Conservation (phyloP, 805 yeast genomes). For the Candida stauntonica region DNA sequence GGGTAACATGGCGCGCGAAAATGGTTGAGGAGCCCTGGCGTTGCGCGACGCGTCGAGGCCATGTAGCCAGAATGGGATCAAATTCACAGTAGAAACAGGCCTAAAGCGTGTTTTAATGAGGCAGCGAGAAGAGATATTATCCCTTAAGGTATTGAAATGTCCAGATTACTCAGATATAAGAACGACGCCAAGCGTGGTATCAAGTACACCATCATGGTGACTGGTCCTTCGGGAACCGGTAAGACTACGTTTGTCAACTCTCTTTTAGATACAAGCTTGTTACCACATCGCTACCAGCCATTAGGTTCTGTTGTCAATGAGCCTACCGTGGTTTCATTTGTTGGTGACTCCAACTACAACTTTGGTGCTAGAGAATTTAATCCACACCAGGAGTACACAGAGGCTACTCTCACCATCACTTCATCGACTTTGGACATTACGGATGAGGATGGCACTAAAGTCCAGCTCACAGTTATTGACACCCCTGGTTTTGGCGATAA, state of each 20-base stretch:
- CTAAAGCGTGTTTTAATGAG: background rate
- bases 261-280: slow-evolving; percentile 54
- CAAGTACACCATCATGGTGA: slow-evolving; percentile 67
- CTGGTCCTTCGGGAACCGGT: slow-evolving; percentile 74
- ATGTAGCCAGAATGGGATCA: too few relatives aligned
- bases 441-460: slow-evolving; percentile 56
- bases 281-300: slow-evolving; percentile 54
- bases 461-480: slow-evolving; percentile 59
- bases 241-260: slow-evolving; percentile 73
- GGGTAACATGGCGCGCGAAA: too few relatives aligned
- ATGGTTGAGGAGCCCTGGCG: slow-evolving; percentile 1
- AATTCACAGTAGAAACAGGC: slow-evolving; percentile 2
- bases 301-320: slow-evolving; percentile 27
- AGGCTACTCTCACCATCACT: slow-evolving; percentile 74
- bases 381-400: slow-evolving; percentile 52
- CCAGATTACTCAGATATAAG: slow-evolving; percentile 37
- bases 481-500: slow-evolving; percentile 78
- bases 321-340: slow-evolving; percentile 21
- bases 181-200: slow-evolving; percentile 71
- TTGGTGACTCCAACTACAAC: slow-evolving; percentile 35
- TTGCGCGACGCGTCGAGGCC: slow-evolving; percentile 1
- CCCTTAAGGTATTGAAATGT: too few relatives aligned
- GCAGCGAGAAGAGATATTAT: too few relatives aligned
- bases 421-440: slow-evolving; percentile 56
- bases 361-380: slow-evolving; percentile 58